Percentiles rank a stretch among this genome's conserved stretches.
These are phyloP conservation scores for Candolleomyces efflorescens DNA, from an alignment of 768 basidiomycete species.

Conservation along the genomic window DNA sequence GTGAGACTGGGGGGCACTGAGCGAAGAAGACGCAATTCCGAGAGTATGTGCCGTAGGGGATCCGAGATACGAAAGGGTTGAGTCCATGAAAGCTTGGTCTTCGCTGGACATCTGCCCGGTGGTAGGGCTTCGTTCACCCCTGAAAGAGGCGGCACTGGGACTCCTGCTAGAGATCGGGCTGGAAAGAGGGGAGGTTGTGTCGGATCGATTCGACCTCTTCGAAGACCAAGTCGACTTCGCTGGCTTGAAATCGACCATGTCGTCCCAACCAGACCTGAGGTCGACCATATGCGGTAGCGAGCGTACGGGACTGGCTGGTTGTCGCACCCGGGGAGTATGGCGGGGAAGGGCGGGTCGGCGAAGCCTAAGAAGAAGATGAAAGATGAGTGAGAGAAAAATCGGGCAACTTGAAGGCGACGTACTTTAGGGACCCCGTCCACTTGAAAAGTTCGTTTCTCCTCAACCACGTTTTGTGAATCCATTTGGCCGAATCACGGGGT, in stretches of 20 bases:
- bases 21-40: constrained; percentile 29
- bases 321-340: constrained; percentile 12
- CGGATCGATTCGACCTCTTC: constrained; percentile 14
- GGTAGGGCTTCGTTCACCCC: not conserved
- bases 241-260: constrained; percentile 34
- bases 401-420: not conserved
- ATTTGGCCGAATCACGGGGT: constrained; percentile 29
- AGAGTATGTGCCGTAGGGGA: constrained; percentile 40
- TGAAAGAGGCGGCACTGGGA: constrained; percentile 14
- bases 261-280: constrained; percentile 50
- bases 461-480: constrained; percentile 18
- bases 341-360: not conserved
- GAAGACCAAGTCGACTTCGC: constrained; percentile 10
- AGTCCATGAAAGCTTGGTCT: constrained; percentile 38
- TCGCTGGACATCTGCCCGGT: constrained; percentile 16
- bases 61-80: constrained; percentile 41
- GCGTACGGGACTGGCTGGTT: constrained; percentile 11
- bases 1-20: constrained; percentile 16
- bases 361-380: not conserved
- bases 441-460: not conserved
- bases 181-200: constrained; percentile 14
- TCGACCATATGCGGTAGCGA: constrained; percentile 26
- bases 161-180: constrained; percentile 23
- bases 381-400: not conserved
- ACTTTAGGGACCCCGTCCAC: not conserved